Conservation (phyloP, 1,284 basidiomycete species). For the Ganoderma resinaceum region DNA sequence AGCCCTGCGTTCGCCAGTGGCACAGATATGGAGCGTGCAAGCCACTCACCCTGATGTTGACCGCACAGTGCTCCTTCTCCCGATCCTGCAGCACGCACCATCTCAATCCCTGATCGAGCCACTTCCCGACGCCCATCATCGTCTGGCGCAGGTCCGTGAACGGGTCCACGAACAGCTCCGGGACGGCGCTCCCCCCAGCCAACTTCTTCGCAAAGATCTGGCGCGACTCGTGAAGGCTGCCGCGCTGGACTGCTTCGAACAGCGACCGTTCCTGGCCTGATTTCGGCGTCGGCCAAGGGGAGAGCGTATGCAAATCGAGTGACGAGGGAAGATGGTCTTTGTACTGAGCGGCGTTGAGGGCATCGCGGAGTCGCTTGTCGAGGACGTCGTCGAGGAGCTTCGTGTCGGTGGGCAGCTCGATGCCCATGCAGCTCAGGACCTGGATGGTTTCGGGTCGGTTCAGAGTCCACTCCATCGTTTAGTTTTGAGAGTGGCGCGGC, state of each 20-base stretch:
- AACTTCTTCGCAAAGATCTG: conserved; percentile 1
- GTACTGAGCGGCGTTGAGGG: conserved; percentile 37
- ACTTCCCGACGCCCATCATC: conserved; percentile 40
- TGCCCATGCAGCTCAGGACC: conserved; percentile 32
- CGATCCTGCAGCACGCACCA: conserved; percentile 40
- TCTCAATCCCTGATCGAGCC: conserved; percentile 35
- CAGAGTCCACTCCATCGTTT: conserved; percentile 6
- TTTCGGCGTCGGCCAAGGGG: conserved; percentile 23
- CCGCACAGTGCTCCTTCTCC: conserved; percentile 32
- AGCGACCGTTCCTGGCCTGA: neutral
- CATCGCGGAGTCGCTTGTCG: conserved; percentile 37
- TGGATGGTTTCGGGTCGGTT: conserved; percentile 22
- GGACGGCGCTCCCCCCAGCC: neutral
- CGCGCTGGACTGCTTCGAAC: conserved; percentile 13
- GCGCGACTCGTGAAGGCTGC: conserved; percentile 27
- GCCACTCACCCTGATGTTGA: conserved; percentile 41
- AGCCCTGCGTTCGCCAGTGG: neutral
- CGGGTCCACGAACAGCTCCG: conserved; percentile 36
- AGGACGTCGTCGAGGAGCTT: conserved; percentile 37
- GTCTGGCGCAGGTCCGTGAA: conserved; percentile 47
- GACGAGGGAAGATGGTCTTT: conserved; percentile 18
- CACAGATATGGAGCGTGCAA: neutral
- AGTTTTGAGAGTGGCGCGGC: neutral
- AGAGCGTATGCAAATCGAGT: conserved; percentile 23
- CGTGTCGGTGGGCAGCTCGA: conserved; percentile 37